A percentile compares a stretch with the other conserved stretches of the same genome.
These are phyloP conservation scores for Hortiboletus campestris DNA, from an alignment of 768 basidiomycete species.

Conservation along the genomic window DNA sequence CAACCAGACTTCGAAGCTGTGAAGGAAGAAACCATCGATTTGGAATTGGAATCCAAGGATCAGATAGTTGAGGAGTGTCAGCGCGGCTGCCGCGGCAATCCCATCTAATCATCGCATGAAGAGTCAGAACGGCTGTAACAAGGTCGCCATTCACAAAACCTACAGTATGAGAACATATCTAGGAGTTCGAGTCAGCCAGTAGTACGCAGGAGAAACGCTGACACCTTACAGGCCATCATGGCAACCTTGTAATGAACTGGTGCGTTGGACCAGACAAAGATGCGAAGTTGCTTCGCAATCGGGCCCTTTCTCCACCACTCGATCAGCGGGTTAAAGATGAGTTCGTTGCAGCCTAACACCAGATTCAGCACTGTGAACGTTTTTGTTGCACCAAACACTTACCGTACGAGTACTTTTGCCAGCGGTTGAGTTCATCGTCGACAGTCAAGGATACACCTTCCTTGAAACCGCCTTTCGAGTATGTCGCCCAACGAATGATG, in stretches of 20 bases:
- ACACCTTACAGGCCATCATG: conserved; percentile 48
- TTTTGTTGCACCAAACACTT: conserved; percentile 30
- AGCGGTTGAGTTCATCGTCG: conserved; percentile 88
- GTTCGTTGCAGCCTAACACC: conserved; percentile 37
- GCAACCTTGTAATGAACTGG: conserved; percentile 82
- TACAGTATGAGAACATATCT: conserved; percentile 56
- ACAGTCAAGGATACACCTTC: conserved; percentile 90
- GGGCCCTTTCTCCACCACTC: conserved; percentile 79
- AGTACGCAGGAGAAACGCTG: neutral
- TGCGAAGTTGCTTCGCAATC: conserved; percentile 75
- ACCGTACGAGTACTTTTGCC: conserved; percentile 88
- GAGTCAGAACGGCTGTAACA: neutral
- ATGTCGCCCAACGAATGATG: conserved; percentile 65
- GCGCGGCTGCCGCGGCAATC: conserved; percentile 66
- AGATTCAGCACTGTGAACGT: conserved; percentile 28
- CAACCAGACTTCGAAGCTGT: conserved; percentile 78
- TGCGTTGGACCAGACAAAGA: conserved; percentile 72
- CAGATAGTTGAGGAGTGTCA: conserved; percentile 72
- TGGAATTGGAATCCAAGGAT: conserved; percentile 68
- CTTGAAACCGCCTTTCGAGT: conserved; percentile 84
- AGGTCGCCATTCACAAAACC: conserved; percentile 11
- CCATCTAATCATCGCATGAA: conserved; percentile 32
- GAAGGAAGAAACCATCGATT: conserved; percentile 73
- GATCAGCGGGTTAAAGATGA: conserved; percentile 83
- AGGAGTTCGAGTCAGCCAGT: neutral